Percentiles rank a stretch among this genome's conserved stretches.
Conservation (phyloP, 1,284 basidiomycete species). For the Afroboletus lepidellus region DNA sequence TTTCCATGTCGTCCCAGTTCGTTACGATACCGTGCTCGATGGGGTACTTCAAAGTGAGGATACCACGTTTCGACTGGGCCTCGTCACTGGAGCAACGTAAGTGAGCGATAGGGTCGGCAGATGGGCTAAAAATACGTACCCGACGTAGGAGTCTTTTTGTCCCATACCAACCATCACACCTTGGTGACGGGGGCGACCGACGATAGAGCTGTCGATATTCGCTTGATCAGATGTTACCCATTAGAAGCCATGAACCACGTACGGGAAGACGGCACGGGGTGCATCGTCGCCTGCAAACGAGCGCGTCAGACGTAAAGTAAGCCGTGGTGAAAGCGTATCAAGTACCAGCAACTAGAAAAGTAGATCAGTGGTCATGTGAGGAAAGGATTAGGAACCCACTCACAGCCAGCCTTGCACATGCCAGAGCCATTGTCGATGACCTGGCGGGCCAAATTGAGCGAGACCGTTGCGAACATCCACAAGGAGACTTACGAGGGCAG, state of each 20-base stretch:
- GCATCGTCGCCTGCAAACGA: constrained; percentile 63
- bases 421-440: constrained; percentile 67
- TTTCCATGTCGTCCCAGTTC: constrained; percentile 95
- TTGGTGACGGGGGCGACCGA: constrained; percentile 84
- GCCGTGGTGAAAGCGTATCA: not conserved
- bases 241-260: constrained; percentile 28
- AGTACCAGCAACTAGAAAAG: constrained; percentile 28
- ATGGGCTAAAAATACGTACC: constrained; percentile 39
- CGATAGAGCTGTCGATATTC: constrained; percentile 59
- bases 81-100: constrained; percentile 59
- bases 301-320: constrained; percentile 12
- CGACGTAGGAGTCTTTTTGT: constrained; percentile 81
- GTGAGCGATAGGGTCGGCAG: not conserved
- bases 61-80: constrained; percentile 91
- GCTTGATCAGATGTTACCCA: constrained; percentile 9
- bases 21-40: constrained; percentile 82
- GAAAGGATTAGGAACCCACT: constrained; percentile 17
- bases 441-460: constrained; percentile 24
- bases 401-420: constrained; percentile 71
- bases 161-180: constrained; percentile 86
- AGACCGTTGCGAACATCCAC: not conserved
- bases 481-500: constrained; percentile 39
- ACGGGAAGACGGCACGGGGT: constrained; percentile 75
- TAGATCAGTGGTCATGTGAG: constrained; percentile 6
- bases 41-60: constrained; percentile 83